phyloP scores from a whole-genome alignment of 2,329 filamentous ascomycete genomes.

The Blumeria graminis region DNA sequence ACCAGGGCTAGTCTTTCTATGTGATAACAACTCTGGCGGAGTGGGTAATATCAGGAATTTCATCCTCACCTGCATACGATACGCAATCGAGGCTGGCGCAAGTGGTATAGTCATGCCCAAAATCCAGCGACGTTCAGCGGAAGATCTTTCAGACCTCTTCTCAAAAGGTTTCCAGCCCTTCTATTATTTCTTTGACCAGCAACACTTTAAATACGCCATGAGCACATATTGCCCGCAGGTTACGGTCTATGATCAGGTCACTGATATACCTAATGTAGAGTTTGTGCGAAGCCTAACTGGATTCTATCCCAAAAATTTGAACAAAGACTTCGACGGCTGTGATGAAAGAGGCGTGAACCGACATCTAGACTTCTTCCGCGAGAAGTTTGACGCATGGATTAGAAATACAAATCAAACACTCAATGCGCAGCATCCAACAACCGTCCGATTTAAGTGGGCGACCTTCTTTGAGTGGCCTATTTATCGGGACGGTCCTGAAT shows the following conservation, averaged over 20 bases:
- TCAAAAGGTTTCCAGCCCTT: conserved; percentile 18
- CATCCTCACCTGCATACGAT: conserved; percentile 25
- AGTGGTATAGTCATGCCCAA: conserved; percentile 22
- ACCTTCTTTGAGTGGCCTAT: conserved; percentile 20
- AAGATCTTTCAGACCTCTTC: conserved; percentile 20
- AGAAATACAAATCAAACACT: conserved; percentile 5
- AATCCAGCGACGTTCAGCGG: conserved; percentile 21
- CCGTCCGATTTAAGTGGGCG: conserved; percentile 10
- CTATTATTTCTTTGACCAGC: conserved; percentile 23
- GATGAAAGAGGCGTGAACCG: conserved; percentile 10
- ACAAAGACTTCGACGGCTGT: conserved; percentile 8
- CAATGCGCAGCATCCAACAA: conserved; percentile 5
- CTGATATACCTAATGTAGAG: conserved; percentile 17
- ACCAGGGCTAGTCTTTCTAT: conserved; percentile 21
- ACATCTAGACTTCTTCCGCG: conserved; percentile 11
- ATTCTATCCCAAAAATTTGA: conserved; percentile 16
- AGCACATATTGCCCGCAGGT: conserved; percentile 20
- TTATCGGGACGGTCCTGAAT: conserved; percentile 23
- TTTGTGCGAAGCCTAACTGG: conserved; percentile 16
- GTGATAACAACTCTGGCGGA: conserved; percentile 26
- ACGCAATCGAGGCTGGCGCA: conserved; percentile 24
- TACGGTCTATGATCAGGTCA: conserved; percentile 18
- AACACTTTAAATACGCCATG: conserved; percentile 20
- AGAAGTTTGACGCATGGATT: conserved; percentile 11
- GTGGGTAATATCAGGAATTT: conserved; percentile 27